Conservation (phyloP, 208 protist species). For the Wallacemonas sp. region DNA sequence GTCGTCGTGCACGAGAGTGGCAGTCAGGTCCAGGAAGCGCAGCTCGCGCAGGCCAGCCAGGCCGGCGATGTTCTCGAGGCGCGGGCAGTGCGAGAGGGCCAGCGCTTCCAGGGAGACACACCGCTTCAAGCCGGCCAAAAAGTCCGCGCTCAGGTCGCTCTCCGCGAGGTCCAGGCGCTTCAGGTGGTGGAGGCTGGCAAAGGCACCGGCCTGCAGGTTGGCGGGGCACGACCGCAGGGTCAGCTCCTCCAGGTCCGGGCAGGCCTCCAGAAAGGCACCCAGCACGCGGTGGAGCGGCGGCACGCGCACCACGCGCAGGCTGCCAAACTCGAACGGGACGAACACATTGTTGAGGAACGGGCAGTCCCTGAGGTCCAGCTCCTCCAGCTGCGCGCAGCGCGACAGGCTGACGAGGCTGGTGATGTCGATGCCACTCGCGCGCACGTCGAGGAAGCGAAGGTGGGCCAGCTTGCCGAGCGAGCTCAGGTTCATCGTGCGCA, state of each 20-base stretch:
- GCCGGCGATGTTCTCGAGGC: constrained; percentile 18
- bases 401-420: constrained; percentile 44
- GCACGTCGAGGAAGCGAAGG: constrained; percentile 47
- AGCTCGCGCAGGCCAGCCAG: constrained; percentile 28
- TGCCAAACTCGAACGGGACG: constrained; percentile 33
- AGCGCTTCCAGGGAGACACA: constrained; percentile 30
- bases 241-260: constrained; percentile 34
- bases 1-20: constrained; percentile 26
- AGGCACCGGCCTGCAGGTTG: constrained; percentile 26
- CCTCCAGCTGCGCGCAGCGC: constrained; percentile 38
- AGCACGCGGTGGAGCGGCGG: constrained; percentile 32
- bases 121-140: constrained; percentile 17
- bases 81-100: constrained; percentile 24
- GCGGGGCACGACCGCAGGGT: constrained; percentile 34
- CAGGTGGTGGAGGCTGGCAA: constrained; percentile 22
- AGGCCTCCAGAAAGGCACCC: constrained; percentile 40
- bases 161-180: constrained; percentile 32
- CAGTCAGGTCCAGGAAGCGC: constrained; percentile 26
- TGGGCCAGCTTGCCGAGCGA: constrained; percentile 33
- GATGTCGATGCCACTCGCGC: constrained; percentile 42
- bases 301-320: constrained; percentile 32
- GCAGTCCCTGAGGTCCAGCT: constrained; percentile 46
- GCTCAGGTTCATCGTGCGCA: constrained; percentile 31
- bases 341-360: constrained; percentile 37
- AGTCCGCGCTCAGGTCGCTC: constrained; percentile 23